Conservation (phyloP, 306 rosid genomes). For the Citrullus colocynthis region DNA sequence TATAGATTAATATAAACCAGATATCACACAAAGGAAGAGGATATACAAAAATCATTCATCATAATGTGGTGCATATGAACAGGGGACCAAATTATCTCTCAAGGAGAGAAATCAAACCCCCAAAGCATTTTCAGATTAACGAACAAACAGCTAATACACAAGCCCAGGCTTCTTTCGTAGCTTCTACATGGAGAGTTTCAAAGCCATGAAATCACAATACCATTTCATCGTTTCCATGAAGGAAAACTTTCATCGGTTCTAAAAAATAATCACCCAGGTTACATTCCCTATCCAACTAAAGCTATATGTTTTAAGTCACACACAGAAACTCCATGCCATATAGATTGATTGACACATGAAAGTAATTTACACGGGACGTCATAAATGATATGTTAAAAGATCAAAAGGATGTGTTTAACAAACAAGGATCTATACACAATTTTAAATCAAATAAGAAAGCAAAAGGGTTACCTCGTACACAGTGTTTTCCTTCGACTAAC, state of each 20-base stretch:
- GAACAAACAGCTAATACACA: not conserved
- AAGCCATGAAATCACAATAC: not conserved
- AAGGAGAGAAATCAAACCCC: not conserved
- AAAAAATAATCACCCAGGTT: not conserved
- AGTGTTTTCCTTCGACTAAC: not conserved
- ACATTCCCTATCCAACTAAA: not conserved
- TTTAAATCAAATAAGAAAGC: not conserved
- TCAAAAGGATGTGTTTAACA: not conserved
- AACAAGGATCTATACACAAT: not conserved
- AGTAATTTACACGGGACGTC: not conserved
- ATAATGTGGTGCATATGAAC: not conserved
- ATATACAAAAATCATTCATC: not conserved
- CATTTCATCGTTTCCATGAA: not conserved
- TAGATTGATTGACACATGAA: not conserved
- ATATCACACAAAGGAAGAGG: not conserved
- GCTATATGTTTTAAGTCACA: not conserved
- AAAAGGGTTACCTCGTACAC: slow-evolving; percentile 3
- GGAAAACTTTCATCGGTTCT: not conserved
- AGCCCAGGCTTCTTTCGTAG: not conserved
- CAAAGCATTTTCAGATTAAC: not conserved
- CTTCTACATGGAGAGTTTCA: not conserved
- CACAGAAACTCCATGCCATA: not conserved
- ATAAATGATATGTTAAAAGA: not conserved
- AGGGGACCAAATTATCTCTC: not conserved
- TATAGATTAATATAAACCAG: too few species aligned